phyloP scores from a whole-genome alignment of 2,329 filamentous ascomycete genomes.

The Cercospora zeina region DNA sequence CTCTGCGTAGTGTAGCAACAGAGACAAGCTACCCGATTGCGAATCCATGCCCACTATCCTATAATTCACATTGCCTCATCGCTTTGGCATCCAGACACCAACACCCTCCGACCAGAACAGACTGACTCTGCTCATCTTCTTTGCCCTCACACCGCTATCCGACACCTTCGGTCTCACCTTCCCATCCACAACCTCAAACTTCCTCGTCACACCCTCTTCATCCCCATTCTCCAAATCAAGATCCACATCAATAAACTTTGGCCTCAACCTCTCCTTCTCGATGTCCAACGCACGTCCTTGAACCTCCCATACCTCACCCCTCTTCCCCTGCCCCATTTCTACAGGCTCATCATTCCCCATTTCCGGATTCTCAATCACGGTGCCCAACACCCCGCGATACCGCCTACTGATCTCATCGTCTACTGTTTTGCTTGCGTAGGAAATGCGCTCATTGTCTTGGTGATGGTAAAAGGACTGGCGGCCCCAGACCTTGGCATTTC shows the following conservation, averaged over 20 bases:
- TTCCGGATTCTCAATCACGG: conserved; percentile 35
- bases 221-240: background rate
- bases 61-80: background rate
- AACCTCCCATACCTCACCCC: conserved; percentile 31
- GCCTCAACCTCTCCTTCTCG: background rate
- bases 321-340: conserved; percentile 28
- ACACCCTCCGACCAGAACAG: conserved; percentile 34
- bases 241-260: conserved; percentile 6
- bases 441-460: conserved; percentile 28
- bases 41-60: no score
- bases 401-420: conserved; percentile 32
- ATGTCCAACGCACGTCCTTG: background rate
- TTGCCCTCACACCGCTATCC: conserved; percentile 8
- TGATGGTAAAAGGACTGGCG: conserved; percentile 24
- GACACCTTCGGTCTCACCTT: conserved; percentile 24
- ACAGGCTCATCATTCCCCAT: conserved; percentile 33
- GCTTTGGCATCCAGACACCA: conserved; percentile 34
- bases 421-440: conserved; percentile 32
- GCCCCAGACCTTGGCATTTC: conserved; percentile 30
- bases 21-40: background rate
- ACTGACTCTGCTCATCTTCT: conserved; percentile 26
- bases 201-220: conserved; percentile 10
- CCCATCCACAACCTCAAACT: conserved; percentile 9
- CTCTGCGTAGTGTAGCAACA: background rate
- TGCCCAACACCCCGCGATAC: conserved; percentile 30